A percentile compares a stretch with the other conserved stretches of the same genome.
These are phyloP conservation scores for Ogataea nitratoaversa DNA, from an alignment of 805 yeast genomes.

Conservation along the genomic window DNA sequence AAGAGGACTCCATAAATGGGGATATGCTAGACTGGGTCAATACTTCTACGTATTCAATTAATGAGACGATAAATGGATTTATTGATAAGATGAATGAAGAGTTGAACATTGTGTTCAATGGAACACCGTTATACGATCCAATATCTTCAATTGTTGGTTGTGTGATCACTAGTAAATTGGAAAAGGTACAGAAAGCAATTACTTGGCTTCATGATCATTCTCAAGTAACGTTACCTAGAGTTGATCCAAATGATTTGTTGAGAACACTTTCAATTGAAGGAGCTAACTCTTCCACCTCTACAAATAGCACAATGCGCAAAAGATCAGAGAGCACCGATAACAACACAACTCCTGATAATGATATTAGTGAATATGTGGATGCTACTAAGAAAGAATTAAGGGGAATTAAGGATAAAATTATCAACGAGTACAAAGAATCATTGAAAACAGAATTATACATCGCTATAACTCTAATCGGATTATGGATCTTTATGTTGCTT, in stretches of 20 bases:
- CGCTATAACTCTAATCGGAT: slow-evolving; percentile 37
- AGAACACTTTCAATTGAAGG: slow-evolving; percentile 4
- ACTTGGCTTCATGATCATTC: slow-evolving; percentile 73
- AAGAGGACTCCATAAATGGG: slow-evolving; percentile 54
- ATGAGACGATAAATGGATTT: slow-evolving; percentile 56
- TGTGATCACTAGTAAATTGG: slow-evolving; percentile 69
- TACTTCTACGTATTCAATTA: slow-evolving; percentile 52
- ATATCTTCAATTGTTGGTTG: slow-evolving; percentile 71
- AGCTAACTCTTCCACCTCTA: background rate
- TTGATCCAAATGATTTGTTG: slow-evolving; percentile 22
- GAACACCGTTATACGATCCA: slow-evolving; percentile 62
- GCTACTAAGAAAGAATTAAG: slow-evolving; percentile 24
- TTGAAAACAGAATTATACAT: slow-evolving; percentile 44
- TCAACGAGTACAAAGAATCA: slow-evolving; percentile 33
- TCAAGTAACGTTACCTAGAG: slow-evolving; percentile 51
- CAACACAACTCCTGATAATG: slow-evolving; percentile 3
- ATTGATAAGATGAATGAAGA: slow-evolving; percentile 55
- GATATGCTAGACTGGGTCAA: slow-evolving; percentile 65
- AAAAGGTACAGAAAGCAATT: slow-evolving; percentile 62
- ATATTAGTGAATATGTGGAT: slow-evolving; percentile 11
- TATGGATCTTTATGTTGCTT: slow-evolving; percentile 46
- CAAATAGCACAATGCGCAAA: background rate
- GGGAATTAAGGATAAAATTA: slow-evolving; percentile 22
- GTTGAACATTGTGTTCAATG: slow-evolving; percentile 56
- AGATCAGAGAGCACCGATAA: slow-evolving; percentile 5